A percentile compares a stretch with the other conserved stretches of the same genome.
These are phyloP conservation scores for Cladophialophora bantiana DNA, from an alignment of 2,329 filamentous ascomycete genomes.

Conservation along the genomic window DNA sequence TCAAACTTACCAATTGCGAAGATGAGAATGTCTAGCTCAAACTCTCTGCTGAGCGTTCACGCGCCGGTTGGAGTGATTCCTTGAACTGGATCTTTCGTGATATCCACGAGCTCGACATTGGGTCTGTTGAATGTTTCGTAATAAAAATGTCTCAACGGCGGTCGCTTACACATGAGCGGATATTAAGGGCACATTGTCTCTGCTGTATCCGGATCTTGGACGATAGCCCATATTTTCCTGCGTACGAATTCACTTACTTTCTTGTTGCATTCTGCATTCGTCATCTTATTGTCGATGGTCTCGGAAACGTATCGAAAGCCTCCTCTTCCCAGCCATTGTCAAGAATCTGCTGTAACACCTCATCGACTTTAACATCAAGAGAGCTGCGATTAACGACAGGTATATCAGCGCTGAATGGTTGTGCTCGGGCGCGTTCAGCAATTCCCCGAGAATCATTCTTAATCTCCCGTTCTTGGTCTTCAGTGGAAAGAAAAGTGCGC, in stretches of 20 bases:
- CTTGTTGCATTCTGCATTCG: conserved; percentile 57
- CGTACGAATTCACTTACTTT: conserved; percentile 63
- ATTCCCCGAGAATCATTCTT: conserved; percentile 32
- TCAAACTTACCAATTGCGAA: conserved; percentile 47
- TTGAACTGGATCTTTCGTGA: conserved; percentile 53
- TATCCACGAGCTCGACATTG: conserved; percentile 56
- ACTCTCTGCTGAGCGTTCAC: conserved; percentile 46
- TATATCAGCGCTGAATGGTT: conserved; percentile 42
- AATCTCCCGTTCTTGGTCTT: conserved; percentile 44
- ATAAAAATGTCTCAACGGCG: conserved; percentile 37
- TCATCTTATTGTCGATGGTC: conserved; percentile 61
- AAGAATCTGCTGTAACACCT: conserved; percentile 40
- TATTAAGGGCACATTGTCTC: conserved; percentile 60
- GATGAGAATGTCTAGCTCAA: conserved; percentile 51
- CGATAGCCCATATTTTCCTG: conserved; percentile 58
- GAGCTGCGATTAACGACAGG: neutral
- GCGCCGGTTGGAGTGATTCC: conserved; percentile 52
- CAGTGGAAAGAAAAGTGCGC: conserved; percentile 20
- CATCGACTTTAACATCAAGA: conserved; percentile 20
- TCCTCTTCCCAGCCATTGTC: conserved; percentile 49
- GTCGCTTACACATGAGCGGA: conserved; percentile 36
- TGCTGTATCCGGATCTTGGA: conserved; percentile 57
- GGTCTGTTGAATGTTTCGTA: conserved; percentile 48
- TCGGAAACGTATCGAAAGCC: conserved; percentile 64
- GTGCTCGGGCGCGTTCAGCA: conserved; percentile 42